Percentiles rank a stretch among this genome's conserved stretches.
Conservation (phyloP, 2,329 filamentous ascomycete species). For the Ceratocystis albifundus region DNA sequence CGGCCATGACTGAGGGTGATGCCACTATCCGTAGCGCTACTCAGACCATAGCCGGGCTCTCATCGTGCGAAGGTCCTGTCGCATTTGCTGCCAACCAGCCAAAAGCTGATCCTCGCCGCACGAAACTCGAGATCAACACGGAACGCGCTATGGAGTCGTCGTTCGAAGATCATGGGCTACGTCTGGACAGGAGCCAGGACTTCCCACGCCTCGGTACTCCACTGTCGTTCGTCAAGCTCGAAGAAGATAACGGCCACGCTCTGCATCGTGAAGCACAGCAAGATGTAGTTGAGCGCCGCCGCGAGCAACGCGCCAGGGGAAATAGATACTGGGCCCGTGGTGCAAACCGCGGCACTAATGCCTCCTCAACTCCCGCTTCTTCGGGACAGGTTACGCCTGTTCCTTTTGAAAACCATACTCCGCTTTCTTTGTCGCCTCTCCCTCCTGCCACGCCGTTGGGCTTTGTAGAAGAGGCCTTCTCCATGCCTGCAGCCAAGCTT, state of each 20-base stretch:
- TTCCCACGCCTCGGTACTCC: slow-evolving; percentile 11
- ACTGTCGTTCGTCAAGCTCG: neutral
- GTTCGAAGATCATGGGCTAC: slow-evolving; percentile 11
- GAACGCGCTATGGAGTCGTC: slow-evolving; percentile 13
- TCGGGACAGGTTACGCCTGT: neutral
- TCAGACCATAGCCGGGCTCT: slow-evolving; percentile 2
- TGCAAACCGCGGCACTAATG: neutral
- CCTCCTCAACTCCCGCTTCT: neutral
- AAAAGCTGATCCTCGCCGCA: slow-evolving; percentile 10
- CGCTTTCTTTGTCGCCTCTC: neutral
- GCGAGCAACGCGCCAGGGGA: slow-evolving; percentile 2
- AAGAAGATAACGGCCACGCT: slow-evolving; percentile 9
- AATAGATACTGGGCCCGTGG: slow-evolving; percentile 12
- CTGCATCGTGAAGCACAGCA: slow-evolving; percentile 6
- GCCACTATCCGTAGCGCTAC: slow-evolving; percentile 6
- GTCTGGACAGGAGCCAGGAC: slow-evolving; percentile 7
- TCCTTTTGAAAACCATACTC: neutral
- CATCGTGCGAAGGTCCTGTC: slow-evolving; percentile 1
- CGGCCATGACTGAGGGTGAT: slow-evolving; percentile 7
- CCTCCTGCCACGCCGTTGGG: neutral
- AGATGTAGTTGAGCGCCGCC: slow-evolving; percentile 7
- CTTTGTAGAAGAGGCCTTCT: neutral
- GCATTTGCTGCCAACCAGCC: slow-evolving; percentile 1
- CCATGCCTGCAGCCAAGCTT: neutral
- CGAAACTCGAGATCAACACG: slow-evolving; percentile 10